phyloP scores from a whole-genome alignment of 2,329 filamentous ascomycete genomes.

The Fusarium sp. region DNA sequence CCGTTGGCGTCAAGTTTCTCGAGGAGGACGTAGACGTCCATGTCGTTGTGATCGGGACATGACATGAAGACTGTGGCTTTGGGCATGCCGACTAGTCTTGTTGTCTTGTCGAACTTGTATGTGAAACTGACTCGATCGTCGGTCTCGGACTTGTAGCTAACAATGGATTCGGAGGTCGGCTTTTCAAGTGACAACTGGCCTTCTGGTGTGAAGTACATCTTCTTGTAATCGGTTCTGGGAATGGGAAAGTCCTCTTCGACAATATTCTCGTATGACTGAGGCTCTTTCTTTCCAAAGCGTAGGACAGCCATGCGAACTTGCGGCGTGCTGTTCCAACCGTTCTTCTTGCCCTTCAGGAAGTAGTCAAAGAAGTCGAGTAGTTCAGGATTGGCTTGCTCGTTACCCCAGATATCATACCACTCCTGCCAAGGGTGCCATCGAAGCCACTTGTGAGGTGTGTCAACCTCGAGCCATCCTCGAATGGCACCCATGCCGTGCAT shows the following conservation, averaged over 20 bases:
- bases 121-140: neutral
- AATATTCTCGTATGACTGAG: conserved; percentile 11
- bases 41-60: neutral
- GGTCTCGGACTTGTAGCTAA: conserved; percentile 9
- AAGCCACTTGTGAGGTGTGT: conserved; percentile 8
- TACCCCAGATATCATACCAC: conserved; percentile 24
- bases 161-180: accelerated
- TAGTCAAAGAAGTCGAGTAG: neutral
- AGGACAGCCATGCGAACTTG: conserved; percentile 1
- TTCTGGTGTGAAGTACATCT: neutral
- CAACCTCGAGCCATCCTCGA: conserved; percentile 11
- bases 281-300: conserved; percentile 8
- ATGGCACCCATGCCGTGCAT: conserved; percentile 21
- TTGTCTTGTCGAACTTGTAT: neutral
- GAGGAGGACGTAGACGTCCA: conserved; percentile 11
- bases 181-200: accelerated
- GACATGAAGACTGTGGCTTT: conserved; percentile 18
- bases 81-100: conserved; percentile 9
- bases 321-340: neutral
- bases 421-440: conserved; percentile 24
- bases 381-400: neutral
- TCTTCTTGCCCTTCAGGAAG: conserved; percentile 5
- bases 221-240: conserved; percentile 7
- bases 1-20: neutral
- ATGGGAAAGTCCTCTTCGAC: conserved; percentile 5